phyloP scores from a whole-genome alignment of 2,329 filamentous ascomycete species.

The Neurospora sp. region DNA sequence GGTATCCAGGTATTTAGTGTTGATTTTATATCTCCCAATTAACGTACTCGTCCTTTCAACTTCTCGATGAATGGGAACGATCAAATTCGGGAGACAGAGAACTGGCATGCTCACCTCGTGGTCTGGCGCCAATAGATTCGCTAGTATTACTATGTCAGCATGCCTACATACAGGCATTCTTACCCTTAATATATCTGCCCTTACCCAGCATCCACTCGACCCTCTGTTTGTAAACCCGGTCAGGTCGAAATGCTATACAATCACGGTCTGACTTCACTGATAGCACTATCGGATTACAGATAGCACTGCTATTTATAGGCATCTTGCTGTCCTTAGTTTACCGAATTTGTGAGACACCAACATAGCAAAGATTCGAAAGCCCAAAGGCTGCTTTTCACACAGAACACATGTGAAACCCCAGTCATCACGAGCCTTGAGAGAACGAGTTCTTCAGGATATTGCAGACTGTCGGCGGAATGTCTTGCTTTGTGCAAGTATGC shows the following conservation, averaged over 20 bases:
- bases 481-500: background rate
- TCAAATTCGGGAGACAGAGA: background rate
- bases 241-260: background rate
- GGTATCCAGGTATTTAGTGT: background rate
- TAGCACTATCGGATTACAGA: background rate
- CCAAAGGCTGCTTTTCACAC: background rate
- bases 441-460: background rate
- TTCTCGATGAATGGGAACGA: background rate
- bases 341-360: background rate
- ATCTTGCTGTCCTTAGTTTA: background rate
- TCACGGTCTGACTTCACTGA: background rate
- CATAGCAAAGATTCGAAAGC: background rate
- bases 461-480: background rate
- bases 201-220: background rate
- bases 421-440: background rate
- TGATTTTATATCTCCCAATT: background rate
- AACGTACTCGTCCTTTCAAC: background rate
- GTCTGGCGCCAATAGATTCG: background rate
- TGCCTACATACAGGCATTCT: background rate
- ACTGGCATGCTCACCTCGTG: background rate
- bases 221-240: background rate
- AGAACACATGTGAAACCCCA: background rate
- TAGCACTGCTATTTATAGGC: background rate
- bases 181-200: background rate
- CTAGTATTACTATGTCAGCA: background rate